A percentile compares a stretch with the other conserved stretches of the same genome.
Evolutionary conservation across 352 stramenopile species (phyloP).

Genomic region (Pythium phragmitis): DNA sequence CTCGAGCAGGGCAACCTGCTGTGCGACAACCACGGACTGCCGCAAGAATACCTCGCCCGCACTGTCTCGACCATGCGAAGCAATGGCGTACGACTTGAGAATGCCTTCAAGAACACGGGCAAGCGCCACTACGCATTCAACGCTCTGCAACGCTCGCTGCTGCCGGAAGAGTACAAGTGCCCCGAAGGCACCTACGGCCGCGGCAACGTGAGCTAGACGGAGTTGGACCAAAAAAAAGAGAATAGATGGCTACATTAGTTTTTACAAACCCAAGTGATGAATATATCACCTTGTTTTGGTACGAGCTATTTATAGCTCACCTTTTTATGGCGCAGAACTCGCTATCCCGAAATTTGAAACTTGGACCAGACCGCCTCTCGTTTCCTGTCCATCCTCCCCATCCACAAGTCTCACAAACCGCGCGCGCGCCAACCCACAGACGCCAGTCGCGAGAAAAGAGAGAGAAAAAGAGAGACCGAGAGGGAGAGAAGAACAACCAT

Average conservation of each 20-base stretch:
- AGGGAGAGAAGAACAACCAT: constrained; percentile 26
- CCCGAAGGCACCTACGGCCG: constrained; percentile 81
- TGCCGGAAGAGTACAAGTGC: constrained; percentile 86
- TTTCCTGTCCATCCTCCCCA: constrained; percentile 11
- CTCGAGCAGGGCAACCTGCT: constrained; percentile 91
- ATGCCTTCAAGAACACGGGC: constrained; percentile 84
- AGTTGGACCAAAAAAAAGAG: not conserved
- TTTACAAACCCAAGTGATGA: constrained; percentile 1
- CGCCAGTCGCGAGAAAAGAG: not conserved
- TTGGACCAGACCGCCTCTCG: not conserved
- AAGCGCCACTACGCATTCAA: constrained; percentile 85
- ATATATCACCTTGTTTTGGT: constrained; percentile 12
- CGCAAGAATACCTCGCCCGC: constrained; percentile 42
- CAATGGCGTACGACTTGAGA: constrained; percentile 83
- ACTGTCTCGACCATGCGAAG: constrained; percentile 84
- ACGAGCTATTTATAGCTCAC: not conserved
- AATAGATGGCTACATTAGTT: constrained; percentile 15
- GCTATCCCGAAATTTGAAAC: constrained; percentile 26
- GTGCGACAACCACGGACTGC: constrained; percentile 65
- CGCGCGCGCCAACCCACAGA: not conserved
- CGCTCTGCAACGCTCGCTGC: constrained; percentile 71
- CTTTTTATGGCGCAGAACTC: not conserved
- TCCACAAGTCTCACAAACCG: not conserved
- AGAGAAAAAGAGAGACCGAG: constrained; percentile 9
- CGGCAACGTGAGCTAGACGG: constrained; percentile 61